Evolutionary conservation across 2,329 filamentous ascomycete genomes (phyloP), one percentile per base, ranked within the genome.

Genomic region (Lomentospora prolificans): DNA sequence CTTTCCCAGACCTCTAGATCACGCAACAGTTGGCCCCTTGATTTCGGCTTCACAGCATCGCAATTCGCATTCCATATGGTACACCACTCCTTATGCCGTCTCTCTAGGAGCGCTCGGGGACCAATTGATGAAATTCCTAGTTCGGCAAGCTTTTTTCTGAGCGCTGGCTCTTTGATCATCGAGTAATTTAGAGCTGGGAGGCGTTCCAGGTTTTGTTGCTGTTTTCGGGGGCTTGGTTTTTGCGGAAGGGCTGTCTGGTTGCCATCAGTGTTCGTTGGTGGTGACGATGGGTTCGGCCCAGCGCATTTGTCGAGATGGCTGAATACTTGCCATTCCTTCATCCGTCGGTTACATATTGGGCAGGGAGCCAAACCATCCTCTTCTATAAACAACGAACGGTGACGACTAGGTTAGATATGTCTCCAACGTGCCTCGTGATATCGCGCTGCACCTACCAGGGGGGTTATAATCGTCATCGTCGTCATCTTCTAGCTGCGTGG

Each of bases 61-160:
- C 90, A 96, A 66, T 99, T 99, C 9, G 95, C 89, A 68, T 99
- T 99, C 87, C 90, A 96, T 17, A 99, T 72, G 36, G 94, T 96
- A 53, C 94, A 79, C 91, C 91, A 99, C 69, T 99, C 94, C 24
- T 82, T 89, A 64, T 97, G 91, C 17, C 95, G 81, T 61, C 79
- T 81, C 66, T 92, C 86, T 55, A 97, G 75, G 1, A 91, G 75
- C 50, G 78, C 73, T 50, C 86, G 86, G 0, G 78, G 70, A 1
- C 94, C 94, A 58, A 73, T 76, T 8, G 77, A 79, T 0, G 89
- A 85, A 57, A 97, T 84, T 1, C 91, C 90, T 1, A 94, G 75
- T 2, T 96, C 90, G 17, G 75, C 68, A 44, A 99, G 73, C 70
- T 96, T 97, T 65, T 89, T 94, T 51, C 85, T 82, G 54, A 99